A percentile compares a stretch with the other conserved stretches of the same genome.
Conservation (phyloP, 2,329 filamentous ascomycete genomes). For the Pseudogymnoascus sp. region DNA sequence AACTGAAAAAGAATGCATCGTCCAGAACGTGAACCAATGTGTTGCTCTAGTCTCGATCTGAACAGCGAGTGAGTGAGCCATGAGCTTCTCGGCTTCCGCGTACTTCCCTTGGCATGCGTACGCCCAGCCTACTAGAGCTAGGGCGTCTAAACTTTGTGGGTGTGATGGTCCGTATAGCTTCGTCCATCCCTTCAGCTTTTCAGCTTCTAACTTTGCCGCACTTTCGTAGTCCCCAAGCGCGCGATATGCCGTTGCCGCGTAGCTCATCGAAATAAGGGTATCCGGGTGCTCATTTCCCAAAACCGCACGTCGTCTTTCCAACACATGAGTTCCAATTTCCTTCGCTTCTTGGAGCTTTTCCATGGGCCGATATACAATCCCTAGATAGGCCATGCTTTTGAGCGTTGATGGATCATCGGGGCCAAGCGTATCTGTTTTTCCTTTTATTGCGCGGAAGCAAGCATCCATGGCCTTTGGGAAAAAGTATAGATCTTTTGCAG, state of each 20-base stretch:
- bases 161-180: neutral
- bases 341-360: conserved; percentile 1
- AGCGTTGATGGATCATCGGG: conserved; percentile 3
- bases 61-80: neutral
- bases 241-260: neutral
- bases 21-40: neutral
- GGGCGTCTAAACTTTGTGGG: neutral
- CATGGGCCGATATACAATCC: neutral
- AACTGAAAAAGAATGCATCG: neutral
- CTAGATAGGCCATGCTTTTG: neutral
- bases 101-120: neutral
- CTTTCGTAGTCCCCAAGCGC: neutral
- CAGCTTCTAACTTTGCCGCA: neutral
- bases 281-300: conserved; percentile 14
- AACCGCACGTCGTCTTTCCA: conserved; percentile 1
- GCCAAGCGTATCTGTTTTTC: conserved; percentile 1
- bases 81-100: neutral
- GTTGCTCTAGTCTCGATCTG: neutral
- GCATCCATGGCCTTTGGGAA: neutral
- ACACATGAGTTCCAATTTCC: neutral
- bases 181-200: neutral
- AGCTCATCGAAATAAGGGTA: conserved; percentile 14
- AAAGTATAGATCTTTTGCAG: neutral
- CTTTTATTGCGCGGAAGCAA: neutral
- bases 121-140: neutral